Evolutionary conservation across 495 filamentous ascomycete species (phyloP).

Genomic region (Tuber calosporum): DNA sequence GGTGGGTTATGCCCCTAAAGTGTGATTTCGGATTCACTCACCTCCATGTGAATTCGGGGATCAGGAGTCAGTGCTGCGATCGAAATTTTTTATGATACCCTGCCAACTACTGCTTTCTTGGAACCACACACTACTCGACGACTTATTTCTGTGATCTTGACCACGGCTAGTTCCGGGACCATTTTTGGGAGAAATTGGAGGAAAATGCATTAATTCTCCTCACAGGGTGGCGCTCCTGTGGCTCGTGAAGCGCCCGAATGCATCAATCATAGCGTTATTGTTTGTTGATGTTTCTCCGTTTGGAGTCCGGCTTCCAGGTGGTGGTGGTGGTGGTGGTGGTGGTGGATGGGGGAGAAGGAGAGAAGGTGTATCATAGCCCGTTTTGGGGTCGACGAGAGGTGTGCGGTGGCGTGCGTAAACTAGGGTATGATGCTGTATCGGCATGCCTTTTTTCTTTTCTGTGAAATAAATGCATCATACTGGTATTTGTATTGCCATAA

Average conservation of each 20-base stretch:
- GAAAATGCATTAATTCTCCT: no score
- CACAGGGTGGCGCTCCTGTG: background rate
- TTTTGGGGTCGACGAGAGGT: no score
- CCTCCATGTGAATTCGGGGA: conserved; percentile 1
- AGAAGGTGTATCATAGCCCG: background rate
- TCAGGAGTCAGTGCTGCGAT: conserved; percentile 12
- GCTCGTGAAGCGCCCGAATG: background rate
- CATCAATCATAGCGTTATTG: background rate
- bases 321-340: background rate
- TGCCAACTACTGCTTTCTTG: background rate
- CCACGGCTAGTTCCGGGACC: background rate
- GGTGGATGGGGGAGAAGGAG: background rate
- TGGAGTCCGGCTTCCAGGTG: background rate
- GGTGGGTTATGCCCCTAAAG: background rate
- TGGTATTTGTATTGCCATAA: background rate
- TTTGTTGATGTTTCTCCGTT: background rate
- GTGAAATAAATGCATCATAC: background rate
- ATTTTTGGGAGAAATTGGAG: background rate
- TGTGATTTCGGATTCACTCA: conserved; percentile 2
- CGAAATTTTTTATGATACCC: conserved; percentile 4
- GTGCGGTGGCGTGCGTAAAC: no score
- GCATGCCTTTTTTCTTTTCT: background rate
- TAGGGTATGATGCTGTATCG: background rate
- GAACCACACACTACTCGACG: background rate
- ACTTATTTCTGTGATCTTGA: background rate